These are phyloP conservation scores for Diutina pseudorugosa DNA, from an alignment of 1,139 yeast species.

Conservation along the genomic window DNA sequence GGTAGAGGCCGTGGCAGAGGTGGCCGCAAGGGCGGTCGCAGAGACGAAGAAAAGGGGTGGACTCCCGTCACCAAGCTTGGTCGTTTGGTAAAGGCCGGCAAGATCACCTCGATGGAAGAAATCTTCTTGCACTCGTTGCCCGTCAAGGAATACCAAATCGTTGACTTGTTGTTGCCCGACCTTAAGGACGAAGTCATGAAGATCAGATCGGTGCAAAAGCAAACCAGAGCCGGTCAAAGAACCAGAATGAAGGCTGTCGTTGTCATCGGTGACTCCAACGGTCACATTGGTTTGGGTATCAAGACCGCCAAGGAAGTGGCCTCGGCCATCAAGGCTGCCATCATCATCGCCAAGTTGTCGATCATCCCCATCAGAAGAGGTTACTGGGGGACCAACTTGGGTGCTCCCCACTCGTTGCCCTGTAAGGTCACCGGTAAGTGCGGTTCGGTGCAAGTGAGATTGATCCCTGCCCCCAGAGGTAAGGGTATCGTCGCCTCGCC, in stretches of 20 bases:
- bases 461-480: conserved; percentile 99
- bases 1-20: conserved; percentile 13
- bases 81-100: conserved; percentile 98
- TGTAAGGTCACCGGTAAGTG: conserved; percentile 98
- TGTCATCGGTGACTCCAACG: conserved; percentile 98
- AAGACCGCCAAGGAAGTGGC: conserved; percentile 99
- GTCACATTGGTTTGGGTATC: conserved; percentile 99
- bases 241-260: conserved; percentile 99
- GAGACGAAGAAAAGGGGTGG: conserved; percentile 98
- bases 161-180: conserved; percentile 91
- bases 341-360: conserved; percentile 96
- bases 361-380: conserved; percentile 99
- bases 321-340: conserved; percentile 99
- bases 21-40: conserved; percentile 41
- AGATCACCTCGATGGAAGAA: conserved; percentile 93
- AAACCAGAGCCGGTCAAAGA: conserved; percentile 99
- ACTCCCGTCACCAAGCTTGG: conserved; percentile 99
- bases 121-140: conserved; percentile 99
- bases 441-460: conserved; percentile 97
- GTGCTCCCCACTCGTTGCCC: conserved; percentile 98
- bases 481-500: conserved; percentile 99
- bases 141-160: conserved; percentile 98
- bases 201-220: conserved; percentile 99
- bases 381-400: conserved; percentile 99
- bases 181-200: conserved; percentile 98